A percentile compares a stretch with the other conserved stretches of the same genome.
These are phyloP conservation scores for Leptographium procerum DNA, from an alignment of 2,329 filamentous ascomycete genomes.

Conservation along the genomic window DNA sequence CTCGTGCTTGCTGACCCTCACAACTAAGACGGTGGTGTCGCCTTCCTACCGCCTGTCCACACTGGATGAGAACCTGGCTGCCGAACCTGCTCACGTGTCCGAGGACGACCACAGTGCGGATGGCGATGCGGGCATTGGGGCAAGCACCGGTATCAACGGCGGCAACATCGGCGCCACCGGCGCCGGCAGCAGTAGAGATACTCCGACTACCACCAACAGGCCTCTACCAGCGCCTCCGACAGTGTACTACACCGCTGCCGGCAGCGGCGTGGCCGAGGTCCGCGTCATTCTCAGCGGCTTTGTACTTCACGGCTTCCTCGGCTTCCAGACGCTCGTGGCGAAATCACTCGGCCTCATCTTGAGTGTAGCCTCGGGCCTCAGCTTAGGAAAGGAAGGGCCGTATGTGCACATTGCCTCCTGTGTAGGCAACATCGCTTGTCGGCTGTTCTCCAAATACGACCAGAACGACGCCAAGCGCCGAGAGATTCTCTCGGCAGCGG, in stretches of 20 bases:
- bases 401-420: slow-evolving; percentile 97
- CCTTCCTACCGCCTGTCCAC: slow-evolving; percentile 80
- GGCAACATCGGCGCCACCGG: too few relatives aligned
- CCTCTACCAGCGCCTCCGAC: slow-evolving; percentile 47
- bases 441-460: slow-evolving; percentile 90
- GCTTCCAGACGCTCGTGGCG: slow-evolving; percentile 72
- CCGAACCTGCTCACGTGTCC: slow-evolving; percentile 34
- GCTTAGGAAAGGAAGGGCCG: slow-evolving; percentile 85
- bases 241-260: slow-evolving; percentile 91
- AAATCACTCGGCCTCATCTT: slow-evolving; percentile 77
- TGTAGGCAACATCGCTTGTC: slow-evolving; percentile 88
- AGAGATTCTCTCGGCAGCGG: slow-evolving; percentile 86
- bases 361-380: slow-evolving; percentile 84
- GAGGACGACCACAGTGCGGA: slow-evolving; percentile 26
- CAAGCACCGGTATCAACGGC: neutral
- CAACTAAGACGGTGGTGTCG: slow-evolving; percentile 88
- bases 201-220: neutral
- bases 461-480: slow-evolving; percentile 87
- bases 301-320: slow-evolving; percentile 89
- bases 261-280: slow-evolving; percentile 92
- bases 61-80: slow-evolving; percentile 83
- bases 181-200: slow-evolving; percentile 22
- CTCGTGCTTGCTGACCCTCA: slow-evolving; percentile 70
- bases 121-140: slow-evolving; percentile 26
- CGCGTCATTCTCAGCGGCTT: slow-evolving; percentile 97